Evolutionary conservation across 805 yeast species (phyloP).

Genomic region (Candida tallmaniae): DNA sequence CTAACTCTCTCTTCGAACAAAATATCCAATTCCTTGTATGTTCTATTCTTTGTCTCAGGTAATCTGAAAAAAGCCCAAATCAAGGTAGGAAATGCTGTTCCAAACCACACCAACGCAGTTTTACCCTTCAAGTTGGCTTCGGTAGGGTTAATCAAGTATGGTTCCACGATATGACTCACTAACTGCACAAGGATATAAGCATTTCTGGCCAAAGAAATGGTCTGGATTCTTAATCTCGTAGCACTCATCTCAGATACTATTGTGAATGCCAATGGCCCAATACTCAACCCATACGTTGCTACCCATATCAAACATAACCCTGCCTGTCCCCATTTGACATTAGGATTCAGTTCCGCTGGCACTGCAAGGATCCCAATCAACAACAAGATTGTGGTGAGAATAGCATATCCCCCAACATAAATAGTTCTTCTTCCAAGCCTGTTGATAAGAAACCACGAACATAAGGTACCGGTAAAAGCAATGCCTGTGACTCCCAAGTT

Average conservation of each 20-base stretch:
- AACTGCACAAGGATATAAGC: constrained; percentile 27
- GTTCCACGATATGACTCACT: constrained; percentile 22
- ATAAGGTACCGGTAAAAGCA: constrained; percentile 18
- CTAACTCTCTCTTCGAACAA: constrained; percentile 36
- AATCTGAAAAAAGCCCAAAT: constrained; percentile 44
- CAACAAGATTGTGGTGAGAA: constrained; percentile 29
- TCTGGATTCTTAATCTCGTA: constrained; percentile 31
- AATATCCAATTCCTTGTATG: constrained; percentile 52
- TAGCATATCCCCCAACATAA: constrained; percentile 31
- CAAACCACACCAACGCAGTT: constrained; percentile 37
- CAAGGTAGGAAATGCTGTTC: constrained; percentile 19
- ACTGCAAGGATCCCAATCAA: constrained; percentile 34
- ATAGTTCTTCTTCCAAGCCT: constrained; percentile 36
- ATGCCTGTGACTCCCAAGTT: constrained; percentile 29
- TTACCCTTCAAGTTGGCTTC: constrained; percentile 40
- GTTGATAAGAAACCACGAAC: constrained; percentile 25
- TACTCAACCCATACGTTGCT: constrained; percentile 35
- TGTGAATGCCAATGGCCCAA: constrained; percentile 37
- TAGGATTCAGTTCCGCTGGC: constrained; percentile 11
- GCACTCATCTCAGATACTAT: constrained; percentile 38
- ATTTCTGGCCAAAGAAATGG: constrained; percentile 27
- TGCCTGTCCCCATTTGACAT: constrained; percentile 19
- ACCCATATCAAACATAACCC: constrained; percentile 15
- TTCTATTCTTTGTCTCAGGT: constrained; percentile 54
- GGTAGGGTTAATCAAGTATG: constrained; percentile 33